phyloP scores from a whole-genome alignment of 768 basidiomycete genomes.

The Chalciporus chontae region DNA sequence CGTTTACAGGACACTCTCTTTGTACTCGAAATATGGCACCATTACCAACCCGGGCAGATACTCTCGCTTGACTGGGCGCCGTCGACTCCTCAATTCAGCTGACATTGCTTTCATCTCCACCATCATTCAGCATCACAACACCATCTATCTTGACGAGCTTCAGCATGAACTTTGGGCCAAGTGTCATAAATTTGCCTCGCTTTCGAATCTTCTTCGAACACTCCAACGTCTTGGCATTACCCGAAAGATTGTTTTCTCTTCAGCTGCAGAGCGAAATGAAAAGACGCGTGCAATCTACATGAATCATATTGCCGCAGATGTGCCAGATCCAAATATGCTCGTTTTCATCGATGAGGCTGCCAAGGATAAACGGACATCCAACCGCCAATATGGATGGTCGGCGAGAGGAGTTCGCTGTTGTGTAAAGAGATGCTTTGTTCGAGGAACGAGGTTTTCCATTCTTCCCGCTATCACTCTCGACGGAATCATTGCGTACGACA shows the following conservation, averaged over 20 bases:
- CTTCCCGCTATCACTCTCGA: constrained; percentile 14
- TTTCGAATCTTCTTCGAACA: constrained; percentile 5
- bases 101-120: neutral
- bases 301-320: constrained; percentile 7
- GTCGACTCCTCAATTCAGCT: neutral
- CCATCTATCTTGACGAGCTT: constrained; percentile 9
- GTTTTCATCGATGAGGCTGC: constrained; percentile 19
- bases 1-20: neutral
- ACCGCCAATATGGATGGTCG: neutral
- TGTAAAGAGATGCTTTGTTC: constrained; percentile 10
- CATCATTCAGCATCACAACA: neutral
- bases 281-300: constrained; percentile 4
- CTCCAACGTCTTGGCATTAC: constrained; percentile 4
- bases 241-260: constrained; percentile 9
- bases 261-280: constrained; percentile 16
- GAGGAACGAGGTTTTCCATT: constrained; percentile 8
- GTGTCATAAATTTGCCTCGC: neutral
- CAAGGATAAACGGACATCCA: constrained; percentile 7
- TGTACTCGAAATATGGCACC: constrained; percentile 1
- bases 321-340: constrained; percentile 18
- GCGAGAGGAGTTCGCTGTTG: neutral
- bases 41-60: neutral
- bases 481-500: constrained; percentile 18
- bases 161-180: constrained; percentile 3
- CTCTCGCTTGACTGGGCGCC: neutral